These are phyloP conservation scores for Tausonia pullulans DNA, from an alignment of 1,284 basidiomycete genomes.

Conservation along the genomic window DNA sequence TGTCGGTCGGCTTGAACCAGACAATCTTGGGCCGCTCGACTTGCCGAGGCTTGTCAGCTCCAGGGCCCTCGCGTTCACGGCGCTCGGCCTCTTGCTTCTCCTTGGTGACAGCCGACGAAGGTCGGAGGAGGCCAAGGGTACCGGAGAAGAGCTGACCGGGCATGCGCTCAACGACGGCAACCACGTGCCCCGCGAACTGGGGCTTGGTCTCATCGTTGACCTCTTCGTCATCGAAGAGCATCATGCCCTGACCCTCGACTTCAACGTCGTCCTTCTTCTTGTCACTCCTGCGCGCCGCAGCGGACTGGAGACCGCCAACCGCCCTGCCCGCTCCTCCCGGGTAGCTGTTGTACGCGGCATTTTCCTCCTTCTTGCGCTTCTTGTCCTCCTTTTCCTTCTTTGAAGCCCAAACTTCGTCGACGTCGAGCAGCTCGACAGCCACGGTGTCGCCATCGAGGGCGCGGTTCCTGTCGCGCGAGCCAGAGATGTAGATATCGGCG, in stretches of 20 bases:
- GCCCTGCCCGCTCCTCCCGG: constrained; percentile 44
- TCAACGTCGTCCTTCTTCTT: constrained; percentile 99
- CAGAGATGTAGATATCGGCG: constrained; percentile 97
- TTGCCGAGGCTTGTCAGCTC: constrained; percentile 62
- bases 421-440: constrained; percentile 89
- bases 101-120: constrained; percentile 95
- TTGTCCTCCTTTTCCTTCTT: constrained; percentile 99
- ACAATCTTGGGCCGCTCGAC: constrained; percentile 95
- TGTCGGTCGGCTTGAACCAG: constrained; percentile 99
- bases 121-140: constrained; percentile 86
- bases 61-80: constrained; percentile 68
- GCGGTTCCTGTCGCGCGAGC: constrained; percentile 96
- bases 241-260: constrained; percentile 94
- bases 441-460: constrained; percentile 98
- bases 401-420: constrained; percentile 95
- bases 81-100: constrained; percentile 99
- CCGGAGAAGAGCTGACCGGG: constrained; percentile 97
- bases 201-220: constrained; percentile 96
- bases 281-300: constrained; percentile 68
- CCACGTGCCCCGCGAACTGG: constrained; percentile 31
- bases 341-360: constrained; percentile 63
- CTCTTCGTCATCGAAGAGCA: constrained; percentile 94
- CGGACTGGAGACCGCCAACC: constrained; percentile 25
- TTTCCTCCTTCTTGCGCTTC: constrained; percentile 99
- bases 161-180: constrained; percentile 68